These are phyloP conservation scores for Tephrocybe sp. DNA, from an alignment of 768 basidiomycete species.

Conservation along the genomic window DNA sequence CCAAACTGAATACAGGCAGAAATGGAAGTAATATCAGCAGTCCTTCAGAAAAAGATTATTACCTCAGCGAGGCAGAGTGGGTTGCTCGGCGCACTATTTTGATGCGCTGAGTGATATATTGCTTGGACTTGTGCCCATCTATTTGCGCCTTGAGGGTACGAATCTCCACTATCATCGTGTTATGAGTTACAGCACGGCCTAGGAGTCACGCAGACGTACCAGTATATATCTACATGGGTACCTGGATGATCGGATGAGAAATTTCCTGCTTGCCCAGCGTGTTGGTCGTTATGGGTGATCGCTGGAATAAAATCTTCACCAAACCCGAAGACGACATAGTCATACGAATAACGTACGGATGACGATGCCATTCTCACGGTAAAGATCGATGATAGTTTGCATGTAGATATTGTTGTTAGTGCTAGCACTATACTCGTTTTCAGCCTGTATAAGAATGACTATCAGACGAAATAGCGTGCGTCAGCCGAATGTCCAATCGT, in stretches of 20 bases:
- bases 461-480: neutral
- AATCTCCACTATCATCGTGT: slow-evolving; percentile 38
- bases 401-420: slow-evolving; percentile 43
- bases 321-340: neutral
- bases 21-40: neutral
- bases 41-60: neutral
- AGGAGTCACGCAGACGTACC: slow-evolving; percentile 24
- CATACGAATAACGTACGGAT: slow-evolving; percentile 33
- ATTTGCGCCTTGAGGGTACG: slow-evolving; percentile 47
- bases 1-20: slow-evolving; percentile 35
- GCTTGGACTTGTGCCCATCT: slow-evolving; percentile 50
- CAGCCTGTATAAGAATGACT: slow-evolving; percentile 52
- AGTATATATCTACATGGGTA: slow-evolving; percentile 47
- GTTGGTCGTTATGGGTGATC: slow-evolving; percentile 49
- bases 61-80: slow-evolving; percentile 54
- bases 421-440: slow-evolving; percentile 52
- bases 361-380: slow-evolving; percentile 44
- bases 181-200: neutral
- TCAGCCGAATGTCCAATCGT: neutral
- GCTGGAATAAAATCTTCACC: slow-evolving; percentile 32
- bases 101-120: slow-evolving; percentile 44
- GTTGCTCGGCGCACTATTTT: slow-evolving; percentile 40
- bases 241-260: slow-evolving; percentile 48
- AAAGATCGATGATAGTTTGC: slow-evolving; percentile 46
- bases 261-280: slow-evolving; percentile 44